These are phyloP conservation scores for Lepiota brunneoincarnata DNA, from an alignment of 768 basidiomycete species.

Conservation along the genomic window DNA sequence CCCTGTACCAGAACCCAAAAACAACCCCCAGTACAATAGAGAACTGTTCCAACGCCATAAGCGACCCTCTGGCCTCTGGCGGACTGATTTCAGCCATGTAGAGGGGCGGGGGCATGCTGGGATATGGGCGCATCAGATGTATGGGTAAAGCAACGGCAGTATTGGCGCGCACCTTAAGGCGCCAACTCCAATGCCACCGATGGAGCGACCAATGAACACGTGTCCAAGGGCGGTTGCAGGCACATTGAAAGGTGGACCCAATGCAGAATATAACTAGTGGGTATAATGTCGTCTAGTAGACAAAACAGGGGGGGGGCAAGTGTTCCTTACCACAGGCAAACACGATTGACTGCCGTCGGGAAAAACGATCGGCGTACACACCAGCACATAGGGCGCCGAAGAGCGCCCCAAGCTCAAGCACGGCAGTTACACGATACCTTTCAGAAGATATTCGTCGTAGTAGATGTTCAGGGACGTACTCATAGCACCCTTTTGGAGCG, in stretches of 20 bases:
- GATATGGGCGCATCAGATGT: slow-evolving; percentile 10
- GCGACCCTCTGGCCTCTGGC: slow-evolving; percentile 75
- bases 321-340: slow-evolving; percentile 56
- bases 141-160: slow-evolving; percentile 9
- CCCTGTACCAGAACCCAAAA: slow-evolving; percentile 79
- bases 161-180: slow-evolving; percentile 54
- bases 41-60: slow-evolving; percentile 78
- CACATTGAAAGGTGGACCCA: slow-evolving; percentile 68
- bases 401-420: slow-evolving; percentile 76
- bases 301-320: background rate
- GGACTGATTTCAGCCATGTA: slow-evolving; percentile 87
- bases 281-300: background rate
- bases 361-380: slow-evolving; percentile 61
- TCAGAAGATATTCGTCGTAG: background rate
- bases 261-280: slow-evolving; percentile 62
- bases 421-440: slow-evolving; percentile 54
- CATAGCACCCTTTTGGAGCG: slow-evolving; percentile 74
- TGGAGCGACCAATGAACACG: slow-evolving; percentile 65
- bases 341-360: slow-evolving; percentile 66
- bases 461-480: slow-evolving; percentile 43
- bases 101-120: slow-evolving; percentile 73
- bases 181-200: slow-evolving; percentile 83
- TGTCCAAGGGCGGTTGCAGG: slow-evolving; percentile 53
- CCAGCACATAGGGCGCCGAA: slow-evolving; percentile 70
- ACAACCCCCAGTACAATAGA: slow-evolving; percentile 82